phyloP scores from a whole-genome alignment of 495 filamentous ascomycete species.

The Pyronema domesticum region DNA sequence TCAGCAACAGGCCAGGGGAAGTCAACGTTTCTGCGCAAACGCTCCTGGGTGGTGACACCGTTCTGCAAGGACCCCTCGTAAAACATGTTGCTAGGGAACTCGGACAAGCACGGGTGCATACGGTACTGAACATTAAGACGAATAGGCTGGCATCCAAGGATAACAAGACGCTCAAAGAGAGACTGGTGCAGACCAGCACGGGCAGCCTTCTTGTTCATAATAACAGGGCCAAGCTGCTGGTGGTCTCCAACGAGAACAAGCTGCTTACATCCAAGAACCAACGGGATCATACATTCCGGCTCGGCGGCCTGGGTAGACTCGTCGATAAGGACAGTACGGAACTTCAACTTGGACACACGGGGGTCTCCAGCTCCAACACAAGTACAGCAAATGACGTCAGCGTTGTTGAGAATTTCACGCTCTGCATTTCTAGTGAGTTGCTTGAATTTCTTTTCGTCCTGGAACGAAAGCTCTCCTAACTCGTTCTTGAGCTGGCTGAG shows the following conservation, averaged over 20 bases:
- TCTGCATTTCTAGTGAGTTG: conserved; percentile 83
- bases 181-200: conserved; percentile 96
- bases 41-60: conserved; percentile 75
- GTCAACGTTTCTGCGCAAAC: conserved; percentile 82
- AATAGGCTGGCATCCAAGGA: conserved; percentile 79
- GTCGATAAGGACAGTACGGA: conserved; percentile 93
- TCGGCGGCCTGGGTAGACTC: conserved; percentile 98
- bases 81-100: conserved; percentile 99
- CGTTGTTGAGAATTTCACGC: conserved; percentile 85
- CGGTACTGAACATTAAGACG: conserved; percentile 95
- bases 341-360: conserved; percentile 86
- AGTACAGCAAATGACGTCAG: conserved; percentile 97
- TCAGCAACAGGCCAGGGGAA: conserved; percentile 95
- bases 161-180: conserved; percentile 90
- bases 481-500: conserved; percentile 82
- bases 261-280: conserved; percentile 96
- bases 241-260: conserved; percentile 96
- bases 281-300: conserved; percentile 96
- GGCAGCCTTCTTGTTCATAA: conserved; percentile 99
- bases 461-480: conserved; percentile 77
- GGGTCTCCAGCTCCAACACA: conserved; percentile 97
- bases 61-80: conserved; percentile 97
- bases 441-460: conserved; percentile 97
- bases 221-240: conserved; percentile 93
- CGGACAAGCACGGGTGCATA: conserved; percentile 96